These are phyloP conservation scores for Nepenthes alata DNA, from an alignment of 179 eudicot genomes.

Conservation along the genomic window DNA sequence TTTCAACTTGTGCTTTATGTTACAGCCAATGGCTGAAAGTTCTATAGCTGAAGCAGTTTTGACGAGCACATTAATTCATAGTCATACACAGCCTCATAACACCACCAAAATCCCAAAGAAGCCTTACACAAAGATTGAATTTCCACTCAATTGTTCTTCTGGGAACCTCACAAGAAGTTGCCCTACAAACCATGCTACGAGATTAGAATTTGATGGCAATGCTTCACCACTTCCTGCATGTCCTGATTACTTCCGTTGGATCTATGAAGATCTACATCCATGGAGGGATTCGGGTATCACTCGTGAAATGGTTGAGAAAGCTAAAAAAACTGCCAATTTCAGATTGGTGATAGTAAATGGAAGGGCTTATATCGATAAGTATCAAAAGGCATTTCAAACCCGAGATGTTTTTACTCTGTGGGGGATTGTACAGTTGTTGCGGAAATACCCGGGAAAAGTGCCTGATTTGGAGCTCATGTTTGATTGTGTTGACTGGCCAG, in stretches of 20 bases:
- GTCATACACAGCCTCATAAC: slow-evolving; percentile 6
- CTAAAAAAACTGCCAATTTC: slow-evolving; percentile 53
- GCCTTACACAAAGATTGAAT: slow-evolving; percentile 25
- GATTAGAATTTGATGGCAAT: slow-evolving; percentile 20
- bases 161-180: slow-evolving; percentile 38
- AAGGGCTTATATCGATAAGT: slow-evolving; percentile 54
- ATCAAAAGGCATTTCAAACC: slow-evolving; percentile 43
- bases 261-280: slow-evolving; percentile 71
- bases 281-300: slow-evolving; percentile 73
- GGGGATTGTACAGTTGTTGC: slow-evolving; percentile 74
- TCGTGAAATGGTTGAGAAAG: slow-evolving; percentile 45
- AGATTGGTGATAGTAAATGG: slow-evolving; percentile 57
- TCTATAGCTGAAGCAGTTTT: slow-evolving; percentile 14
- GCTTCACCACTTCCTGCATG: slow-evolving; percentile 37
- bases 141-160: slow-evolving; percentile 44
- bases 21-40: slow-evolving; percentile 39
- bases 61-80: slow-evolving; percentile 11
- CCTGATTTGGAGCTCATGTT: slow-evolving; percentile 95
- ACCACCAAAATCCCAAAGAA: slow-evolving; percentile 11
- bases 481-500: slow-evolving; percentile 83
- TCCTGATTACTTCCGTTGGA: slow-evolving; percentile 92
- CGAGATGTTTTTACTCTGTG: slow-evolving; percentile 70
- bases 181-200: slow-evolving; percentile 51
- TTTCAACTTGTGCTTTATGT: slow-evolving; percentile 6
- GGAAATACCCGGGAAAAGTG: slow-evolving; percentile 73